Percentiles rank a stretch among this genome's conserved stretches.
Evolutionary conservation across 768 basidiomycete species (phyloP).

Genomic region (Grammothele lineata): DNA sequence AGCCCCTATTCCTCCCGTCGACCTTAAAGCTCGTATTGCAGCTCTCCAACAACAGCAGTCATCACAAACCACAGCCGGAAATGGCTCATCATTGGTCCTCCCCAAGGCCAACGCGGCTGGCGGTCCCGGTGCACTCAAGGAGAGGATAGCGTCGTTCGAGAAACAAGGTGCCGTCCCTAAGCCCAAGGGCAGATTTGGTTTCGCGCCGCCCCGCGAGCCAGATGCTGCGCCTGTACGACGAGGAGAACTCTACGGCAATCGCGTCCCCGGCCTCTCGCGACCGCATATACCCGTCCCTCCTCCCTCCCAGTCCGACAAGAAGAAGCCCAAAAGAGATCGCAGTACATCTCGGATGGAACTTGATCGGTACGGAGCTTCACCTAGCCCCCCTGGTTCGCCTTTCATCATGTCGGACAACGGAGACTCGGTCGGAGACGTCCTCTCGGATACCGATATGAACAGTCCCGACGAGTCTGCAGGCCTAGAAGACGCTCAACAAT

Average conservation of each 20-base stretch:
- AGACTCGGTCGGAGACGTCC: constrained; percentile 1
- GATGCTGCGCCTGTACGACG: constrained; percentile 45
- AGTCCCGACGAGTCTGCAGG: neutral
- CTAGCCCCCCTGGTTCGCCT: constrained; percentile 16
- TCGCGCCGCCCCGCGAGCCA: constrained; percentile 55
- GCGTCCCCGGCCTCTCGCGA: constrained; percentile 41
- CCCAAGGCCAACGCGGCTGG: constrained; percentile 7
- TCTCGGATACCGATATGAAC: constrained; percentile 7
- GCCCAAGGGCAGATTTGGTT: constrained; percentile 70
- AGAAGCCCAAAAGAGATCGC: constrained; percentile 3
- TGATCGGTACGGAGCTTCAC: constrained; percentile 12
- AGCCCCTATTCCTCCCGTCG: constrained; percentile 31
- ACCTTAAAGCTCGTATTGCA: constrained; percentile 81
- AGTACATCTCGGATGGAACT: constrained; percentile 17
- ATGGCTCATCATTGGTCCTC: constrained; percentile 17
- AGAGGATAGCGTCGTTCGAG: constrained; percentile 81
- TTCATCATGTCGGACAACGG: constrained; percentile 11
- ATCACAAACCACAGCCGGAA: constrained; percentile 15
- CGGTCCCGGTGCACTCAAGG: constrained; percentile 34
- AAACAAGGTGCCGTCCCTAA: constrained; percentile 71
- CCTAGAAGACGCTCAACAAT: constrained; percentile 6
- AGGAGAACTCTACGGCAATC: constrained; percentile 73
- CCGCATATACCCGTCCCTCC: constrained; percentile 17
- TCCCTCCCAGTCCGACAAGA: constrained; percentile 4
- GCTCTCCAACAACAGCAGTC: constrained; percentile 62